Evolutionary conservation across 164 flowering plant genomes (phyloP).

Genomic region (Chimonanthus salicifolius): DNA sequence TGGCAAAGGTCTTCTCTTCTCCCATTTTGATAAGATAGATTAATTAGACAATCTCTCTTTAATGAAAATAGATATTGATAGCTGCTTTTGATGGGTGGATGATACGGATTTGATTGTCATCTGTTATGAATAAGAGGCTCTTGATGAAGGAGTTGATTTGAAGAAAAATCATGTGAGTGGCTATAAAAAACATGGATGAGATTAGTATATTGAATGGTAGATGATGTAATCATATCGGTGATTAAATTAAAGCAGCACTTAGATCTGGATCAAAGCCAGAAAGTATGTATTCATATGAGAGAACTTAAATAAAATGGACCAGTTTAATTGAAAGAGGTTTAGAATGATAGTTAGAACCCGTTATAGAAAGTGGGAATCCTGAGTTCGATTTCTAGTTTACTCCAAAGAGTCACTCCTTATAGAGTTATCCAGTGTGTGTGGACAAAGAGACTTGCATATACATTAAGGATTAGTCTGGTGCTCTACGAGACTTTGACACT

Average conservation of each 20-base stretch:
- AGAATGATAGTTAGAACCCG: too few relatives aligned
- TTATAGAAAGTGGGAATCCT: too few relatives aligned
- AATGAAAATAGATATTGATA: not conserved
- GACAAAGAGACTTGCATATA: too few relatives aligned
- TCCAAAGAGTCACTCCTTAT: too few relatives aligned
- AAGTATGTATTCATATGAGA: not conserved
- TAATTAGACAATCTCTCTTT: not conserved
- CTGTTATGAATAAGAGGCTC: not conserved
- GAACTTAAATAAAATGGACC: too few relatives aligned
- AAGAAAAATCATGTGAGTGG: constrained; percentile 3
- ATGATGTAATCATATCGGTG: not conserved
- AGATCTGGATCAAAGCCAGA: not conserved
- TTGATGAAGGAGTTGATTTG: not conserved
- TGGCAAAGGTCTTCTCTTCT: not conserved
- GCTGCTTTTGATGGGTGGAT: not conserved
- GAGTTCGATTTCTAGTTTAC: too few relatives aligned
- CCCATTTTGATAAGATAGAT: not conserved
- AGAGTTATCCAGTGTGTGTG: too few relatives aligned
- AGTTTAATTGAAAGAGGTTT: too few relatives aligned
- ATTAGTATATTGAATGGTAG: not conserved
- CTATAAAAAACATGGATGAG: not conserved
- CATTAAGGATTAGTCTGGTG: too few relatives aligned
- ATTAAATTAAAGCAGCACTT: not conserved
- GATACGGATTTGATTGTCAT: not conserved
- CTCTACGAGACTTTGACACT: too few relatives aligned